Evolutionary conservation across 75 land plant genomes (phyloP), one percentile per base, ranked within the genome.

Genomic region (Cryptomeria japonica): DNA sequence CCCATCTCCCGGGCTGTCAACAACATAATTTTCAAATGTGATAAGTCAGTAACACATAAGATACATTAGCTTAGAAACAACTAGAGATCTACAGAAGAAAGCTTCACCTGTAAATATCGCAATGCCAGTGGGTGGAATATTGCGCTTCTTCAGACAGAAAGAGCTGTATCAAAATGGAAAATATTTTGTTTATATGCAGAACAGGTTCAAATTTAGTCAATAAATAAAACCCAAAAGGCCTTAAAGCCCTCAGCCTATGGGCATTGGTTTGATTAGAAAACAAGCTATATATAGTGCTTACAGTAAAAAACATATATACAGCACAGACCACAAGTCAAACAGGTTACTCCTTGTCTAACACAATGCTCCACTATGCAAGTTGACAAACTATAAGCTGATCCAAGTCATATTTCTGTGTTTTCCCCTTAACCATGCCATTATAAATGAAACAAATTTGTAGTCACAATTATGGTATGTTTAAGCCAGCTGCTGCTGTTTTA

Each of bases 51-150:
- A 34, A 25, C n/a, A 18, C 31, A 32, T 18, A 49, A 0, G 12
- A 25, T 55, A 22, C 38, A 34, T 34, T 49, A 51, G n/a, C 86
- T 85, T 55, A 53, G 70, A 53, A 85, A 36, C 41, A 83, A 83
- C 46, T 83, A 28, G 41, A 83, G 5, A 38, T 44, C 34, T 41
- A 0, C 22, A 25, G 7, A 46, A 53, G 31, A 70, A 44, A 77
- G 78, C 36, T 42, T 46, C 39, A 93, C 94, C 94, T 90, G 85
- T 88, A 72, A 0, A 93, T 31, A 93, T 93, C 3, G 93, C 94
- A 39, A 93, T 89, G 42, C 94, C 94, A n/a, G 94, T 93, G 34
- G 94, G 93, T 51, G 89, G 85, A 58, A 93, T 87, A 38, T 92
- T 93, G 42, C 92, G 84, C 83, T 83, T 92, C 85, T 88, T 86